Base-by-base conservation (phyloP, 2,329 filamentous ascomycete genomes). In the Pestalotiopsis sp. region DNA sequence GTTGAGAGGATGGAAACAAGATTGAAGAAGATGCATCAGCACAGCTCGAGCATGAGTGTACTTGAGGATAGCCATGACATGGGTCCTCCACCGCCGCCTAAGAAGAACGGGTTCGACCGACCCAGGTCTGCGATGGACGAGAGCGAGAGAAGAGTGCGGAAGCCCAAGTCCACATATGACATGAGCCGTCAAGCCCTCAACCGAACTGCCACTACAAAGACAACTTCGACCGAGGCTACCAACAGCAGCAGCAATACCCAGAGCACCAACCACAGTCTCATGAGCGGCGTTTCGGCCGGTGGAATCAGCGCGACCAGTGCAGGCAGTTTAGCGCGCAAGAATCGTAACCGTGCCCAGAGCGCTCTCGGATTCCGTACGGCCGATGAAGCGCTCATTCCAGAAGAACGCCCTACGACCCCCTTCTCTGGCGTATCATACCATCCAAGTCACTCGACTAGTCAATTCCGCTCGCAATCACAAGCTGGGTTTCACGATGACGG, bases 301-400 rank as follows among this genome's bases (percentile, higher is more conserved):
- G 95, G 88, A 13, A 94, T 98, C 80, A 98, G 95, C 79, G 93
- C 94, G 64, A 98, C 96, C 17, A 98, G 96, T 80, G 96, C 96
- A 17, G 96, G 95, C 66, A 98, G 95, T 80, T 89, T 97, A 72
- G 95, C 94, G 38, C 90, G 95, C 70, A 92, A 93, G 76, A 92
- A 91, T 76, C 80, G 85, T 76, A 80, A 72, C 77, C 80, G 91
- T 70, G 86, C 91, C 17, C 88, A 89, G 71, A 93, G 91, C 75
- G 89, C 90, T 3, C 80, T 93, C 72, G 90, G 88, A 55, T 85
- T 87, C 67, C 85, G 87, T 27, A 89, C 88, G 17, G 81, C 81
- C 39, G 76, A 77, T 13, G 76, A 78, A n/a, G 76, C 76, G n/a
- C 72, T 71, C 74, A 88, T 88, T 20, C 70, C 78, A 25, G 23